phyloP scores from a whole-genome alignment of 179 eudicot species.

The Drosera spatulata region DNA sequence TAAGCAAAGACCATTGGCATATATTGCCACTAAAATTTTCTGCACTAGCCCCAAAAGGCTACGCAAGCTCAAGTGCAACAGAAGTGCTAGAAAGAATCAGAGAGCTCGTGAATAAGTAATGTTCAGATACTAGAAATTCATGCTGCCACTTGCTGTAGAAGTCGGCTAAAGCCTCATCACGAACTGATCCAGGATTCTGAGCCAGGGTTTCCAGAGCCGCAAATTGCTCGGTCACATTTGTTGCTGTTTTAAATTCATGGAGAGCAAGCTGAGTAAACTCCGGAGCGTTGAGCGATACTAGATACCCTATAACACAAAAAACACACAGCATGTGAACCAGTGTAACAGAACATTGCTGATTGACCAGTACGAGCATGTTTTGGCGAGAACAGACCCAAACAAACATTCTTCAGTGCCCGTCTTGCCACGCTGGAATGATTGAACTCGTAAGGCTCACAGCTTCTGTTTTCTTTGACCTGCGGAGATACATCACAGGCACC shows the following conservation, averaged over 20 bases:
- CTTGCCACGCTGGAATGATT: constrained; percentile 71
- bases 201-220: constrained; percentile 78
- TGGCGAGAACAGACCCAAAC: constrained; percentile 50
- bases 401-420: constrained; percentile 74
- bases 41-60: too few relatives aligned
- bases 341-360: neutral
- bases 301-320: constrained; percentile 48
- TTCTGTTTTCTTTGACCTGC: constrained; percentile 76
- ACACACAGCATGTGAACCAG: neutral
- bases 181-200: constrained; percentile 68
- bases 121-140: too few relatives aligned
- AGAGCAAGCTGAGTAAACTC: constrained; percentile 66
- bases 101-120: too few relatives aligned
- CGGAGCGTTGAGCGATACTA: constrained; percentile 56
- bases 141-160: constrained; percentile 84
- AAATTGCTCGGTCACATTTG: constrained; percentile 93
- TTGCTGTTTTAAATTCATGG: constrained; percentile 76
- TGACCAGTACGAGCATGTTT: too few relatives aligned
- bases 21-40: too few relatives aligned
- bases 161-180: constrained; percentile 77
- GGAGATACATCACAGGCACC: neutral
- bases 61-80: too few relatives aligned
- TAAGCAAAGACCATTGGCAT: too few relatives aligned
- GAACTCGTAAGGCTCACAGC: constrained; percentile 63
- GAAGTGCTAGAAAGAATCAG: too few relatives aligned